Evolutionary conservation across 345 rosid species (phyloP).

Genomic region (Linum lewisii): DNA sequence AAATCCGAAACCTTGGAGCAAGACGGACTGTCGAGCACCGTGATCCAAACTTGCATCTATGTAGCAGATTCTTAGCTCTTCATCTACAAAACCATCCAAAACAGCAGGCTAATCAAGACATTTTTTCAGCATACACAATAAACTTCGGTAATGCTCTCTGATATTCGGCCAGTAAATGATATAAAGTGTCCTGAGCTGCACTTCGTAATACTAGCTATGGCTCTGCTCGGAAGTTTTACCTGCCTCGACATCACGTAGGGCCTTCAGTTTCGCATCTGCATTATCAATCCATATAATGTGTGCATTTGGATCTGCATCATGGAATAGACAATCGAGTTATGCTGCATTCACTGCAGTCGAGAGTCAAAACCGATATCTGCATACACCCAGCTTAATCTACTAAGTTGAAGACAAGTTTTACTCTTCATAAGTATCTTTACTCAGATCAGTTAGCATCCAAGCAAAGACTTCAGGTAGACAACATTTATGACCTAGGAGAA

Average conservation of each 20-base stretch:
- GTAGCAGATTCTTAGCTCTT: constrained; percentile 79
- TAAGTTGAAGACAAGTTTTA: background rate
- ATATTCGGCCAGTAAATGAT: background rate
- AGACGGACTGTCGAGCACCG: constrained; percentile 47
- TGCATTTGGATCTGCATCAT: constrained; percentile 60
- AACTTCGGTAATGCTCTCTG: background rate
- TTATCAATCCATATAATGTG: constrained; percentile 70
- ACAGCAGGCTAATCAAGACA: too few relatives aligned
- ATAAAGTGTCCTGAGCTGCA: background rate
- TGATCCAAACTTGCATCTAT: constrained; percentile 72
- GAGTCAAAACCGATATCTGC: background rate
- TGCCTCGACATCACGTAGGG: constrained; percentile 67
- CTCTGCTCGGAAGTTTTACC: constrained; percentile 24
- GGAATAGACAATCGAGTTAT: constrained; percentile 12
- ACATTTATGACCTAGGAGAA: too few relatives aligned
- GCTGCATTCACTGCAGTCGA: background rate
- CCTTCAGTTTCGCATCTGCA: constrained; percentile 60
- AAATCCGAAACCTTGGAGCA: constrained; percentile 72
- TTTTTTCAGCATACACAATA: too few relatives aligned
- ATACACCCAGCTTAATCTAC: background rate
- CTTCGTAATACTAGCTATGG: background rate
- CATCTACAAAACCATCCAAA: constrained; percentile 37
- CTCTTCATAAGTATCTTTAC: background rate
- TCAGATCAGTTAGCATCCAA: too few relatives aligned
- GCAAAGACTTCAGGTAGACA: too few relatives aligned